Conservation (phyloP, 2,329 filamentous ascomycete genomes). For the Metarhizium sp. region DNA sequence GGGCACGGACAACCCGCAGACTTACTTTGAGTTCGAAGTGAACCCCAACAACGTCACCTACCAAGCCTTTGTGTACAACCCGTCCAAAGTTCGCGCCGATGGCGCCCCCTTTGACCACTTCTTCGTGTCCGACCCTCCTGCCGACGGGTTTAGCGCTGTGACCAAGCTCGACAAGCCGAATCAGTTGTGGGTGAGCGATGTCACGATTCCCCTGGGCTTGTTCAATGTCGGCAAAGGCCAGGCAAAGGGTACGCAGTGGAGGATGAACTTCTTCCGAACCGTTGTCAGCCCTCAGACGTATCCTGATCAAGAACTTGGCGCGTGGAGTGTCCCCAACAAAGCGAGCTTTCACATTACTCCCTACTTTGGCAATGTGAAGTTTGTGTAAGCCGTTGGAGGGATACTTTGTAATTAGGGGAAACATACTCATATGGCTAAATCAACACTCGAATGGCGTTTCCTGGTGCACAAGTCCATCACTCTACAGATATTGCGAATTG, state of each 20-base stretch:
- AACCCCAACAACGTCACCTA: constrained; percentile 42
- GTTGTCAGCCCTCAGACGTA: constrained; percentile 31
- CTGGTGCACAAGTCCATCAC: no score
- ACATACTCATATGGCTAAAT: no score
- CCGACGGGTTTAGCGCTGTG: constrained; percentile 30
- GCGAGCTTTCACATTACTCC: constrained; percentile 39
- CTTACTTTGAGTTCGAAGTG: constrained; percentile 42
- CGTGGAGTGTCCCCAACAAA: constrained; percentile 35
- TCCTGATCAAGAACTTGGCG: constrained; percentile 33
- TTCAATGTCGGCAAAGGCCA: constrained; percentile 37
- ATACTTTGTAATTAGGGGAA: no score
- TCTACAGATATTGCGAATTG: no score
- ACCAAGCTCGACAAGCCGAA: constrained; percentile 28
- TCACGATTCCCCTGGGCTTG: constrained; percentile 34
- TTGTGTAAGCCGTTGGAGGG: constrained; percentile 14
- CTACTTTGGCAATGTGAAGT: constrained; percentile 31
- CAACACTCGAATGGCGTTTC: no score
- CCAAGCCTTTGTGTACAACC: constrained; percentile 42
- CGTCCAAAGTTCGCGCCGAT: constrained; percentile 31
- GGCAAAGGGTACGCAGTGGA: constrained; percentile 35
- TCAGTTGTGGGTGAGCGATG: constrained; percentile 30
- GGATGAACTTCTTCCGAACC: constrained; percentile 44
- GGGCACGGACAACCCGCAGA: constrained; percentile 35
- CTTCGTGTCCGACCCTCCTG: constrained; percentile 28
- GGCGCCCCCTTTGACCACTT: constrained; percentile 34